Conservation (phyloP, 495 filamentous ascomycete species). For the Tuber magnatum region DNA sequence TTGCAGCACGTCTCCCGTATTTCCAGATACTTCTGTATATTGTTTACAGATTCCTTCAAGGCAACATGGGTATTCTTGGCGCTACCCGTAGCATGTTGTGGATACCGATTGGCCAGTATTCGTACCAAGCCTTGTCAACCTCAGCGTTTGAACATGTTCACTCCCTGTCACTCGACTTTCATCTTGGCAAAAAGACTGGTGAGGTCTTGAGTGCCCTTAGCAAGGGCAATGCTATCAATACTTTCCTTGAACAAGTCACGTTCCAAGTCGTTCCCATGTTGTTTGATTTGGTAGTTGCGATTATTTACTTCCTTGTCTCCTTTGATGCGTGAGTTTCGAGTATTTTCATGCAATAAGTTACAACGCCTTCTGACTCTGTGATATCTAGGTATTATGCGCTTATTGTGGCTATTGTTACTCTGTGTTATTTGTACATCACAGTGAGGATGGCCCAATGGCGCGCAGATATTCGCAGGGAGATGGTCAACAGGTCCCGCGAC, state of each 20-base stretch:
- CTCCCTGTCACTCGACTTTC: constrained; percentile 87
- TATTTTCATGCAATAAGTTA: neutral
- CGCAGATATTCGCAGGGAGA: constrained; percentile 78
- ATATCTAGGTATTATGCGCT: constrained; percentile 66
- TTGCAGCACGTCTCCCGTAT: constrained; percentile 53
- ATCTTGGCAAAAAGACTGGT: constrained; percentile 91
- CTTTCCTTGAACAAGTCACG: constrained; percentile 89
- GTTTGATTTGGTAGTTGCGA: constrained; percentile 77
- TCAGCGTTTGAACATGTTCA: constrained; percentile 97
- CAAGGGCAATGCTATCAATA: constrained; percentile 93
- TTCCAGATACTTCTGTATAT: constrained; percentile 69
- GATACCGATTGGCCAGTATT: constrained; percentile 94
- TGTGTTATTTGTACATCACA: constrained; percentile 90
- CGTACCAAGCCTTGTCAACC: constrained; percentile 86
- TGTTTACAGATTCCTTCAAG: constrained; percentile 75
- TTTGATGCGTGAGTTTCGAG: constrained; percentile 56
- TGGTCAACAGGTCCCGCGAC: constrained; percentile 88
- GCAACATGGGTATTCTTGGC: constrained; percentile 74
- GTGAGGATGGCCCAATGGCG: constrained; percentile 92
- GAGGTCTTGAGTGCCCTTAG: constrained; percentile 91
- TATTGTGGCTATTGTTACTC: constrained; percentile 83
- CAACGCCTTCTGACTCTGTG: constrained; percentile 7
- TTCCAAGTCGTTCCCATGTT: constrained; percentile 95
- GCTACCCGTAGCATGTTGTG: constrained; percentile 75
- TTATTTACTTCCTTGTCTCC: constrained; percentile 70